Evolutionary conservation across 768 basidiomycete genomes (phyloP).

Genomic region (Dentipellis sp.): DNA sequence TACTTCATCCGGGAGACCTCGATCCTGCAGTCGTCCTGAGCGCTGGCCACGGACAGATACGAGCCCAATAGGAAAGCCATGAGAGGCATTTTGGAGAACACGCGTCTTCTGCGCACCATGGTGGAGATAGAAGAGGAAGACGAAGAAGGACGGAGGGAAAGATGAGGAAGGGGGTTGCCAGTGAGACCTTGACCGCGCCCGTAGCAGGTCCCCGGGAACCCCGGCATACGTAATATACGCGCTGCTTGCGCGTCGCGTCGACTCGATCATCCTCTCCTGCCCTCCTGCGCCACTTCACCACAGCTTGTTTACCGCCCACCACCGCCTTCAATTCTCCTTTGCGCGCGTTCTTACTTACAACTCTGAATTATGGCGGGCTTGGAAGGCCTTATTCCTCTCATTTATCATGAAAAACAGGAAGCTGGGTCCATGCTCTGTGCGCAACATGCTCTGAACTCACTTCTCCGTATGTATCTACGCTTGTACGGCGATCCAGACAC

Average conservation of each 20-base stretch:
- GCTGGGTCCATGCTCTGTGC: slow-evolving; percentile 78
- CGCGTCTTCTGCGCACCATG: neutral
- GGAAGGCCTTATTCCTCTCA: slow-evolving; percentile 40
- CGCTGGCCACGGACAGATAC: slow-evolving; percentile 4
- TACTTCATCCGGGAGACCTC: slow-evolving; percentile 36
- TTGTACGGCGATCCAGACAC: neutral
- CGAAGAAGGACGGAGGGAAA: slow-evolving; percentile 2
- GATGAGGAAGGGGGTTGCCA: neutral
- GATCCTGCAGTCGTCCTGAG: slow-evolving; percentile 31
- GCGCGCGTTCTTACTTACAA: neutral
- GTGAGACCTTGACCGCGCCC: neutral
- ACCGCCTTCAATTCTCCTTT: neutral
- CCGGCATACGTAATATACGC: slow-evolving; percentile 19
- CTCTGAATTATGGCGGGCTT: slow-evolving; percentile 45
- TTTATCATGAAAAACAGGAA: slow-evolving; percentile 78
- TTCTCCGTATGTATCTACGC: slow-evolving; percentile 53
- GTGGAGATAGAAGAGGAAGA: neutral
- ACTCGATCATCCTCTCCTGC: slow-evolving; percentile 1
- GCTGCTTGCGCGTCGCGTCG: slow-evolving; percentile 3
- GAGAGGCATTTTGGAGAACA: neutral
- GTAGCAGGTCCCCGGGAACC: slow-evolving; percentile 6
- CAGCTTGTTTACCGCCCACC: neutral
- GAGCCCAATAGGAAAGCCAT: slow-evolving; percentile 9
- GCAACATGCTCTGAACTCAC: slow-evolving; percentile 75
- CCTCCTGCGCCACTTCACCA: neutral